Conservation (phyloP, 371 early-diverging fungal genomes). For the Encephalitozoon intestinalis region DNA sequence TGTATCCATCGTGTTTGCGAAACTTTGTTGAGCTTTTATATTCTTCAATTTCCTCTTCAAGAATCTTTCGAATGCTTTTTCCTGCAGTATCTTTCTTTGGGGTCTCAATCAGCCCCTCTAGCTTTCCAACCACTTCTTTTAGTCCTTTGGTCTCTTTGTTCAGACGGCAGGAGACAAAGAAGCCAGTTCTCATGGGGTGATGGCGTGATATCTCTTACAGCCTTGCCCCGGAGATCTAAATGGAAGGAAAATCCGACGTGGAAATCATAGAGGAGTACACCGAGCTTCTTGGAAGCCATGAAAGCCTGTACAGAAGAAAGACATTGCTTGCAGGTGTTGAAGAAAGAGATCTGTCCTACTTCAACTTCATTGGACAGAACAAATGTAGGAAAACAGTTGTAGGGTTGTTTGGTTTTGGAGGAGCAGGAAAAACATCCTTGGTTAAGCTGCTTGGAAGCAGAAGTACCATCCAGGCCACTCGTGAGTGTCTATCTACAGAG, state of each 20-base stretch:
- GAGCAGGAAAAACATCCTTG: not conserved
- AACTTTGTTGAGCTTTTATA: constrained; percentile 12
- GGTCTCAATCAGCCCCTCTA: not conserved
- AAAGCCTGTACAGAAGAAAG: not conserved
- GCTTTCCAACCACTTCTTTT: constrained; percentile 8
- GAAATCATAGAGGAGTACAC: not conserved
- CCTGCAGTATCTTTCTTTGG: not conserved
- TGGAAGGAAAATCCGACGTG: not conserved
- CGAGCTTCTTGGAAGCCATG: not conserved
- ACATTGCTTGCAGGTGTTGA: not conserved
- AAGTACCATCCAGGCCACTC: not conserved
- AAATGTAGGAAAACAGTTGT: not conserved
- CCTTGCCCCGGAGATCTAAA: not conserved
- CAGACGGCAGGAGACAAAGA: constrained; percentile 35
- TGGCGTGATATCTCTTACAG: not conserved
- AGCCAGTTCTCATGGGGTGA: constrained; percentile 34
- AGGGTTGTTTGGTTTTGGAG: not conserved
- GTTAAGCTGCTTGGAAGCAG: not conserved
- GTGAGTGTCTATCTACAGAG: not conserved
- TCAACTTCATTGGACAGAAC: not conserved
- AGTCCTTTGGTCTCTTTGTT: constrained; percentile 34
- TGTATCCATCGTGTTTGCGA: constrained; percentile 3
- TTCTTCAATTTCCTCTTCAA: constrained; percentile 7
- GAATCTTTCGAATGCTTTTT: not conserved
- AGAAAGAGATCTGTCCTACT: not conserved